Conservation (phyloP, 305 asterid species). For the Solanum hybrid region DNA sequence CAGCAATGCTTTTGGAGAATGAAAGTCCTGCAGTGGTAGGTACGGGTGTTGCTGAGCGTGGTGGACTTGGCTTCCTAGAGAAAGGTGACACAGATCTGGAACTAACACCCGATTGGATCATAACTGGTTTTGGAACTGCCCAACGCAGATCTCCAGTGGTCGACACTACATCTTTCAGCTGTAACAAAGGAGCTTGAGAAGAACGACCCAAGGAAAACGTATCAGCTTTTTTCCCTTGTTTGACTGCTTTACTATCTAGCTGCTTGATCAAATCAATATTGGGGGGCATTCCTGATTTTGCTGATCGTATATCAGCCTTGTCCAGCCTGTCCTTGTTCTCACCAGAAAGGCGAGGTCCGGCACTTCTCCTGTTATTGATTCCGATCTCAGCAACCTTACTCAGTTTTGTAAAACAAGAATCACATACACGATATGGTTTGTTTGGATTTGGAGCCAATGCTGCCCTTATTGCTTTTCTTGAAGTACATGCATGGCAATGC, state of each 20-base stretch:
- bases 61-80: conserved; percentile 86
- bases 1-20: conserved; percentile 64
- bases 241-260: conserved; percentile 80
- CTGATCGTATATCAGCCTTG: conserved; percentile 70
- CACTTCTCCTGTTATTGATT: conserved; percentile 48
- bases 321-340: conserved; percentile 86
- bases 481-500: conserved; percentile 92
- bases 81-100: conserved; percentile 92
- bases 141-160: conserved; percentile 45
- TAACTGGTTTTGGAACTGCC: conserved; percentile 54
- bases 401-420: conserved; percentile 71
- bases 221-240: conserved; percentile 81
- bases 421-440: conserved; percentile 92
- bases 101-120: conserved; percentile 50
- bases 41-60: conserved; percentile 82
- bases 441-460: conserved; percentile 93
- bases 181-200: conserved; percentile 60
- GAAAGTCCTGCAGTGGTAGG: conserved; percentile 89
- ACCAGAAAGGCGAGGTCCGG: conserved; percentile 75
- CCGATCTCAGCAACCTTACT: conserved; percentile 74
- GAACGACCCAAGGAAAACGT: conserved; percentile 55
- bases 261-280: conserved; percentile 83
- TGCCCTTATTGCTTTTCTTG: conserved; percentile 73
- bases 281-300: conserved; percentile 51
- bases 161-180: conserved; percentile 60